Evolutionary conservation across 306 rosid genomes (phyloP).

Genomic region (Prunus mongolica): DNA sequence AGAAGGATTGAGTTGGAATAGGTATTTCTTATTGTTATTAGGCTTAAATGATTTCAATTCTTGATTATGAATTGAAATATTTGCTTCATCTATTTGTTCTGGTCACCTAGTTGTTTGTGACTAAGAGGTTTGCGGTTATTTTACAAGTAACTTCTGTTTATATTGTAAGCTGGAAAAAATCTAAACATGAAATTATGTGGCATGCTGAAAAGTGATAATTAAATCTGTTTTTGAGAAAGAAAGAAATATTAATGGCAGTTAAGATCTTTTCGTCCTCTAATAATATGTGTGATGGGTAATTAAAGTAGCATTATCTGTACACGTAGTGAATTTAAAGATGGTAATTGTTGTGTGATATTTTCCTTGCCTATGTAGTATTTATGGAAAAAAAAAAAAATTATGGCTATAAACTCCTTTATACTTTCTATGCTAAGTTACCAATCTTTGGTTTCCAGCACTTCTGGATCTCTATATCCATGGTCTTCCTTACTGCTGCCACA

Average conservation of each 20-base stretch:
- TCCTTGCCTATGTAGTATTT: background rate
- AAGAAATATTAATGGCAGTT: background rate
- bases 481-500: slow-evolving; percentile 90
- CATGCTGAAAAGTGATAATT: background rate
- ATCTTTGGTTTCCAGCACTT: slow-evolving; percentile 68
- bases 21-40: background rate
- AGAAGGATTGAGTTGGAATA: slow-evolving; percentile 14
- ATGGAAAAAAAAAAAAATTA: background rate
- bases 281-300: background rate
- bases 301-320: background rate
- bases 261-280: background rate
- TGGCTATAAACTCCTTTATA: background rate
- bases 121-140: background rate
- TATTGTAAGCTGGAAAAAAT: background rate
- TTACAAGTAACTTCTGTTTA: background rate
- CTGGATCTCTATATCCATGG: slow-evolving; percentile 99
- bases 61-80: background rate
- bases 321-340: background rate
- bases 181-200: background rate
- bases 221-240: background rate
- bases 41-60: background rate
- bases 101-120: background rate
- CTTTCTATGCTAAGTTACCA: slow-evolving; percentile 23
- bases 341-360: background rate
- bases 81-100: background rate